Percentiles rank a stretch among this genome's conserved stretches.
These are phyloP conservation scores for Glutinoglossum americanum DNA, from an alignment of 495 filamentous ascomycete genomes.

Conservation along the genomic window DNA sequence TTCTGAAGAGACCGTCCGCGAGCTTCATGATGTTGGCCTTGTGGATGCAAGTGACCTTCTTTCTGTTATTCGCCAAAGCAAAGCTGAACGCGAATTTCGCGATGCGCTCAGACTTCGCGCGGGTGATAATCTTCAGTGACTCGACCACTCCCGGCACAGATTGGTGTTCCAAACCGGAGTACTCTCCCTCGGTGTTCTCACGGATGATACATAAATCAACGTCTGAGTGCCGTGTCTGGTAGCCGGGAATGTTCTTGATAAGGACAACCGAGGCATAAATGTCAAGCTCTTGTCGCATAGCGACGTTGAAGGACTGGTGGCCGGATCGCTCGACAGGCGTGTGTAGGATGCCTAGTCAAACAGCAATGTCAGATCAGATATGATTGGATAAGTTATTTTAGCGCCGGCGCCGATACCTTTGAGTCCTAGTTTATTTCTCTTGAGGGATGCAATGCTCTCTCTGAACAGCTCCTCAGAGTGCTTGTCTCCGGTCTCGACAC, in stretches of 20 bases:
- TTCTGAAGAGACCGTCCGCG: slow-evolving; percentile 93
- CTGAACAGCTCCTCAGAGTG: slow-evolving; percentile 87
- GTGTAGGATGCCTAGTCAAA: slow-evolving; percentile 53
- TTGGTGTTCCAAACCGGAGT: slow-evolving; percentile 96
- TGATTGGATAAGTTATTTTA: slow-evolving; percentile 1
- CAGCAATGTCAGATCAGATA: neutral
- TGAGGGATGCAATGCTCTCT: slow-evolving; percentile 82
- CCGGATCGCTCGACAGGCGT: slow-evolving; percentile 92
- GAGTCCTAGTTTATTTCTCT: slow-evolving; percentile 92
- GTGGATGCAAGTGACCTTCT: slow-evolving; percentile 98
- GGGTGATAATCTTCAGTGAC: slow-evolving; percentile 98
- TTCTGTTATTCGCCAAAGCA: slow-evolving; percentile 89
- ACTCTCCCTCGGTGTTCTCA: slow-evolving; percentile 99
- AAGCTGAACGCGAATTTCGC: slow-evolving; percentile 97
- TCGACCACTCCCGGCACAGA: slow-evolving; percentile 92
- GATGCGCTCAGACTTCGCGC: slow-evolving; percentile 94
- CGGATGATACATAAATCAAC: slow-evolving; percentile 98
- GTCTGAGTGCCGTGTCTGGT: slow-evolving; percentile 86
- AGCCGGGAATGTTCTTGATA: slow-evolving; percentile 98
- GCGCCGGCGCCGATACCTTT: slow-evolving; percentile 37
- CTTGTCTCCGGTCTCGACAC: slow-evolving; percentile 67
- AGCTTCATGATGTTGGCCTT: slow-evolving; percentile 99
- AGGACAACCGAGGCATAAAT: slow-evolving; percentile 97
- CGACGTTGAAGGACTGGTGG: slow-evolving; percentile 98
- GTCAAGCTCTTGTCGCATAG: slow-evolving; percentile 93